These are phyloP conservation scores for Geotrichum cucujoidarum DNA, from an alignment of 1,139 yeast species.

Conservation along the genomic window DNA sequence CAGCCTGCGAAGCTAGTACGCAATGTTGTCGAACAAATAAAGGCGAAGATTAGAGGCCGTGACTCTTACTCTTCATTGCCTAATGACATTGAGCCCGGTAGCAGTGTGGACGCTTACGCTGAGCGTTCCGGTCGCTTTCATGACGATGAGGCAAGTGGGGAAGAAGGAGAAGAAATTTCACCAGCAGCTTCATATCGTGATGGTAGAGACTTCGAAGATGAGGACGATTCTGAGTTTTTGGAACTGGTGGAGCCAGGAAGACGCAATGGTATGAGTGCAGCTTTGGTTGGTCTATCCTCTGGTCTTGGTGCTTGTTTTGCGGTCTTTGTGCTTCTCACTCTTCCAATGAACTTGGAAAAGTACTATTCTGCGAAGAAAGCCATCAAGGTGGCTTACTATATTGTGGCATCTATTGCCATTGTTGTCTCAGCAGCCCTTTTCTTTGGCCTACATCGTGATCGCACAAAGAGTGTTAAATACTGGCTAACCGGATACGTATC, in stretches of 20 bases:
- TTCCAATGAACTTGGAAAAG: slow-evolving; percentile 55
- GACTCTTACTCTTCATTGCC: neutral
- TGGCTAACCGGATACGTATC: slow-evolving; percentile 30
- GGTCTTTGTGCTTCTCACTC: slow-evolving; percentile 69
- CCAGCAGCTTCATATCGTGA: slow-evolving; percentile 7
- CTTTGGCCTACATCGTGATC: slow-evolving; percentile 47
- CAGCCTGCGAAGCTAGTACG: slow-evolving; percentile 17
- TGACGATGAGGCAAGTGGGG: slow-evolving; percentile 10
- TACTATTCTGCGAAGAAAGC: slow-evolving; percentile 42
- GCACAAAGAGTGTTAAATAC: slow-evolving; percentile 32
- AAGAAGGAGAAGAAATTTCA: slow-evolving; percentile 9
- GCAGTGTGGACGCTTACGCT: neutral
- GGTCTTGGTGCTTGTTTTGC: slow-evolving; percentile 60
- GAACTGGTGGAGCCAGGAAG: slow-evolving; percentile 20
- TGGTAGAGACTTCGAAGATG: slow-evolving; percentile 12
- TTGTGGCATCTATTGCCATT: slow-evolving; percentile 47
- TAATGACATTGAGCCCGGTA: neutral
- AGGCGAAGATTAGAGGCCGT: slow-evolving; percentile 1
- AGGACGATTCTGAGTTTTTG: slow-evolving; percentile 10
- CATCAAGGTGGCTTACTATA: slow-evolving; percentile 45
- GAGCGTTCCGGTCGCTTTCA: slow-evolving; percentile 1
- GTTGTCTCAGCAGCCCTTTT: slow-evolving; percentile 40
- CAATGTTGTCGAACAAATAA: slow-evolving; percentile 9
- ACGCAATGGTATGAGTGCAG: slow-evolving; percentile 52
- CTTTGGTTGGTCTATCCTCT: slow-evolving; percentile 56